Conservation (phyloP, 352 stramenopile genomes). For the Globisporangium abappressorium region DNA sequence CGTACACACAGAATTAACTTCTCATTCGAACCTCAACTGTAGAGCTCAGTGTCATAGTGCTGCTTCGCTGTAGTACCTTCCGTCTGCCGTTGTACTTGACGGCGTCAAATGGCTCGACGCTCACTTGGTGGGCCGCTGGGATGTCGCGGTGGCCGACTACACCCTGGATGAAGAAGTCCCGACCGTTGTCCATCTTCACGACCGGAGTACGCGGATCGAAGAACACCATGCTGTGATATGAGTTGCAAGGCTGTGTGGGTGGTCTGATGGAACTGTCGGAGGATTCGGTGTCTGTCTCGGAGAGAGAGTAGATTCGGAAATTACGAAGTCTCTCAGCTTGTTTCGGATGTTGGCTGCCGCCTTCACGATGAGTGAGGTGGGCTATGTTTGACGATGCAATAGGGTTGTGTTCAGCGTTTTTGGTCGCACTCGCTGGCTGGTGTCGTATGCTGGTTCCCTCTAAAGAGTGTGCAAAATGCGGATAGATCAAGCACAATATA, state of each 20-base stretch:
- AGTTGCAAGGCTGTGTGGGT: background rate
- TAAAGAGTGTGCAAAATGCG: background rate
- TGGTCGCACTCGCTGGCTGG: background rate
- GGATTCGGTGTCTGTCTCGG: background rate
- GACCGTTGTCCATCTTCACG: conserved; percentile 10
- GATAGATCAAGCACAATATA: background rate
- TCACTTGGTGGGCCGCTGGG: background rate
- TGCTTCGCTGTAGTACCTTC: background rate
- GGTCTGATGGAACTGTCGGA: background rate
- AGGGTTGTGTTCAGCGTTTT: background rate
- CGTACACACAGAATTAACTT: background rate
- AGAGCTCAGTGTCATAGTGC: background rate
- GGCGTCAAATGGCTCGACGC: background rate
- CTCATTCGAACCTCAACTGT: background rate
- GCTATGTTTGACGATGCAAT: background rate
- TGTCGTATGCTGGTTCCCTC: background rate
- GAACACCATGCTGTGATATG: background rate
- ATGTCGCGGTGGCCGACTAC: conserved; percentile 15
- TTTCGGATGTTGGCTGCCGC: background rate
- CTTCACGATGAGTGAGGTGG: background rate
- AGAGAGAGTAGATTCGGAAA: background rate
- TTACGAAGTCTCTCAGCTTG: background rate
- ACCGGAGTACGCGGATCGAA: background rate
- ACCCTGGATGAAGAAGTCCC: conserved; percentile 14
- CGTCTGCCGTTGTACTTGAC: conserved; percentile 11